Base-by-base conservation (phyloP, 495 filamentous ascomycete genomes). In the Penicillium coprophilum region DNA sequence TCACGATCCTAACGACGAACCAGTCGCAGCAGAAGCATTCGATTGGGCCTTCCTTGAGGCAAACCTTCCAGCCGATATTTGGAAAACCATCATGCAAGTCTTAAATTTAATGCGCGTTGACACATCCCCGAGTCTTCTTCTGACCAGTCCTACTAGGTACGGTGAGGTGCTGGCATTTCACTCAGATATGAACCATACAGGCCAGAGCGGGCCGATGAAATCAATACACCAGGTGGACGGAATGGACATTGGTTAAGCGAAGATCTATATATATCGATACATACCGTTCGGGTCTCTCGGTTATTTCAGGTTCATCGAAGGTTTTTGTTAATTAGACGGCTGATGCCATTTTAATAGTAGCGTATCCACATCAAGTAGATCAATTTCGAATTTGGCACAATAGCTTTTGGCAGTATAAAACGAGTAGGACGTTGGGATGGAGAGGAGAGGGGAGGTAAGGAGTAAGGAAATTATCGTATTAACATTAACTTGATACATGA, bases 41-140 rank as follows among this genome's bases (percentile, higher is more conserved):
- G 94, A 98, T 69, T 98, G 94, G 94, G 93, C 91, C 15, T 97
- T 97, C 74, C 96, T 96, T 64, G 92, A 98, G 68, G 94, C 92
- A 23, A 90, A 97, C 74, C 77, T 98, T 39, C 91, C 94, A 0
- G 89, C 96, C 21, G 93, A 98, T 64, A 94, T 93, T 5, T 98
- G 94, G 94, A 97, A 97, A 76, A 96, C 96, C 66, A 96, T 97
- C 89, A 98, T 98, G 93, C 97, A 79, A 65, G 65, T 60, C 15
- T 7, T 11, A 5, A 2, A 27, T 27, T 8, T 2, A 38, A n/a
- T 38, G 17, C 6, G 17, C 8, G 2, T 39, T 6, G 17, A 23
- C n/a, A 21, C 17, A 2, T 45, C 43, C 15, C n/a, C 1, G 28
- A 11, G 12, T 20, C 9, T 40, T 3, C 7, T 50, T 41, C 55